Evolutionary conservation across 1,284 basidiomycete species (phyloP), one percentile per base, ranked within the genome.

Genomic region (Rhodotorula glutinis): DNA sequence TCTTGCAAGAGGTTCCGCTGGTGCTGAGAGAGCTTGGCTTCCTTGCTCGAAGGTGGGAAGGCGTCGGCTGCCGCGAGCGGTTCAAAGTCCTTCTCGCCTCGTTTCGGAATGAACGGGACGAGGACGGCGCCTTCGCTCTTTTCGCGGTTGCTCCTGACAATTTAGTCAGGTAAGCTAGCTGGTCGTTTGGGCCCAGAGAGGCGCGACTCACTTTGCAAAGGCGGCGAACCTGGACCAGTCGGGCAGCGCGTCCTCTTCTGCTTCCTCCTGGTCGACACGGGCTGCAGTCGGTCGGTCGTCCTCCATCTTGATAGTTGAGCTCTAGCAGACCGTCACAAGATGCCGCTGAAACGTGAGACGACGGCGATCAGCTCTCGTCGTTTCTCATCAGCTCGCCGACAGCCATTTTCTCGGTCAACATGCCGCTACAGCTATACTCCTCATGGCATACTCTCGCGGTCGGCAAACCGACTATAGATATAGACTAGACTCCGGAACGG

Each of bases 81-180:
- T 78, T 98, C 94, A 74, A 94, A 98, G 74, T 96, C 92, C 78
- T 97, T 96, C 78, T 96, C 93, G 7, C 93, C 93, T 38, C 93
- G 85, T 78, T 91, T 93, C 16, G 93, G 93, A 62, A 96, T 94
- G 11, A 84, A 78, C 1, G 84, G 84, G 21, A 75, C 69, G 14
- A 59, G 57, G 21, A 54, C 51, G 19, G 43, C 51, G 44, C 43
- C 56, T 7, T 57, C 56, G 9, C 44, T 33, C 40, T 64, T 64
- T 17, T 61, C 57, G 29, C 29, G 46, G 47, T 53, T 63, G 19
- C 40, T 21, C n/a, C 41, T 58, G 30, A 11, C 19, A 30, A 7
- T 1, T 4, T 1, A 33, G 25, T 38, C 19, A 23, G n/a, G 25
- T 46, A 25, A 46, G 47, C 16, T 0, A 7, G 21, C 27, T 16